Evolutionary conservation across 768 basidiomycete genomes (phyloP), one percentile per base, ranked within the genome.

Genomic region (Solioccasus polychromus): DNA sequence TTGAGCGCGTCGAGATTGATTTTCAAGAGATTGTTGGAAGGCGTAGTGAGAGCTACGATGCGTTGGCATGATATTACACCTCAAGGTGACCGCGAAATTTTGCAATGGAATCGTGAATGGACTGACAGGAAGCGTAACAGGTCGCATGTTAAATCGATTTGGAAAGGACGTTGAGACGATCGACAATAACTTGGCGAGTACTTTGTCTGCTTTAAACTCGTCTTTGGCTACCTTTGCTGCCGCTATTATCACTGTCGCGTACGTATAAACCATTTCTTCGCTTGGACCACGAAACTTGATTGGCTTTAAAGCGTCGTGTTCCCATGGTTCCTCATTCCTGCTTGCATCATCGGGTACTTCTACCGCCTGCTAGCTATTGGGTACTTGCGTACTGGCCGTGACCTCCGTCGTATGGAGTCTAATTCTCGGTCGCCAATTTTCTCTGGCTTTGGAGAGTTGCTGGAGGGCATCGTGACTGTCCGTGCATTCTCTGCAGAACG

Each of bases 401-500:
- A 93, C 58, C 69, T 95, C 18, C 78, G 91, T 47, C 77, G 93
- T 17, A 90, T 96, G 83, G 93, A 95, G 62, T 89, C 90, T 1
- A 94, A 90, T 55, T 80, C 85, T 1, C 75, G 89, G 11, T 88
- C 86, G 0, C 88, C 91, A 0, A 90, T 91, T 50, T 90, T 85
- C 66, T 85, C 85, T 7, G 86, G 84, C 44, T 92, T 91, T 52
- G 79, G 80, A 11, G 90, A 92, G 58, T 66, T 93, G 9, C 64
- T 95, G 17, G 88, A 92, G 41, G 92, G 92, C 19, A 88, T 94
- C 35, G 88, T 92, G n/a, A 92, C 92, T 5, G 88, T 95, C 32
- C 79, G 93, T 45, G 93, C 93, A 0, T 97, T 95, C 68, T 84
- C 87, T 1, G 85, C 82, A 0, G 92, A 95, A 60, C 69, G 69